These are phyloP conservation scores for Ceratocystis harringtonii DNA, from an alignment of 2,329 filamentous ascomycete genomes.

Conservation along the genomic window DNA sequence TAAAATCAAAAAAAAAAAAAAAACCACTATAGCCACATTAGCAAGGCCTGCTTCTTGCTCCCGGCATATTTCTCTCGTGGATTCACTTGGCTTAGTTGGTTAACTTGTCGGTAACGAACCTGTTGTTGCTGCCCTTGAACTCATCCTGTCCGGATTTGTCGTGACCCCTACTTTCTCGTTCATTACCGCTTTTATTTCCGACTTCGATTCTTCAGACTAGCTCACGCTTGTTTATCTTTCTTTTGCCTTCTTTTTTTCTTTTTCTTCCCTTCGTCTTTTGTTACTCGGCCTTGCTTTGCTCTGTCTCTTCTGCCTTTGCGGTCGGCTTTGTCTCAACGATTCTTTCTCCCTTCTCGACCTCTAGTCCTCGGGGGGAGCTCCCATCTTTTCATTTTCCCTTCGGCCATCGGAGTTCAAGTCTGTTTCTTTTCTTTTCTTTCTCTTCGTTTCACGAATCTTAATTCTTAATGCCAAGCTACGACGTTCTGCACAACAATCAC, in stretches of 20 bases:
- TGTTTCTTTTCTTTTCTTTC: conserved; percentile 7
- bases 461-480: conserved; percentile 17
- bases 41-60: too few species aligned
- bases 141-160: not conserved
- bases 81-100: too few species aligned
- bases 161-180: conserved; percentile 7
- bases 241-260: conserved; percentile 7
- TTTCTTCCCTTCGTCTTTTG: conserved; percentile 1
- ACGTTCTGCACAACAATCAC: conserved; percentile 6
- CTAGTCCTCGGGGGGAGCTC: not conserved
- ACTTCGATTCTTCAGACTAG: conserved; percentile 8
- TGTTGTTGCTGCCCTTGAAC: not conserved
- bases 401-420: not conserved
- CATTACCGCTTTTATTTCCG: conserved; percentile 10
- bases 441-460: conserved; percentile 7
- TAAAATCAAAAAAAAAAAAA: not conserved
- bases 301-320: not conserved
- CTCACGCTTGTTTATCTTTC: not conserved
- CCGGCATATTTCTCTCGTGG: too few species aligned
- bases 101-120: not conserved
- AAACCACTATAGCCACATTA: not conserved
- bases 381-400: not conserved
- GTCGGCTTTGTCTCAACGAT: not conserved
- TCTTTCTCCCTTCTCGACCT: conserved; percentile 3
- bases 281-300: not conserved